Evolutionary conservation across 371 early-diverging fungal species (phyloP), one percentile per base, ranked within the genome.

Genomic region (Rhizopus sp.): DNA sequence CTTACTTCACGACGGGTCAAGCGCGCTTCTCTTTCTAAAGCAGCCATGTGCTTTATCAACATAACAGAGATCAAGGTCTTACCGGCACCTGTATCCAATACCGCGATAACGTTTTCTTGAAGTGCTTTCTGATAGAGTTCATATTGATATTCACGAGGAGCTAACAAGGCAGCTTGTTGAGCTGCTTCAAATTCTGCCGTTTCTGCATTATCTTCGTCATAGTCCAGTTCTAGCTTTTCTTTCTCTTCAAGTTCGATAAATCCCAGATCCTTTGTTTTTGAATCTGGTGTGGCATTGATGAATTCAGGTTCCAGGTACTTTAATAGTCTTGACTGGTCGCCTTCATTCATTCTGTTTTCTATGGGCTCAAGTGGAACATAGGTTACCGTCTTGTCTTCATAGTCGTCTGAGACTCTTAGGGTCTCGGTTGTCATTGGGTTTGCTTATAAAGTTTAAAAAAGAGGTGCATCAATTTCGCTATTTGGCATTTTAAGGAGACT

Each of bases 31-130:
- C 60, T 40, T 45, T 78, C 87, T 53, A 53, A 63, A 7, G 37
- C 38, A 2, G 72, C 77, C 65, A 90, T 84, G 52, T 91, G 77
- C 63, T 89, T 87, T 40, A 95, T 88, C 29, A 96, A 74, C 86
- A 95, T 78, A 37, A 87, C 86, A 0, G 96, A 88, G 31, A 94
- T 91, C 2, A 95, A 69, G 3, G 97, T 96, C 67, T 97, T 95
- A n/a, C 97, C 97, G 16, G 88, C 85, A 7, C 97, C 97, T 0
- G 97, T 96, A 55, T 93, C 92, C 50, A 97, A 73, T 2, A 95
- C 92, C 0, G 92, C 89, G 55, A 97, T 88, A 35, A 92, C 77
- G 70, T 96, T 97, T 4, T 77, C 73, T 5, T 74, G 60, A 30
- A 76, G 58, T 0, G 97, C 93, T 44, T 76, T 77, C 51, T 79